phyloP scores from a whole-genome alignment of 139 green algal species.

The Zygnema cylindricum region DNA sequence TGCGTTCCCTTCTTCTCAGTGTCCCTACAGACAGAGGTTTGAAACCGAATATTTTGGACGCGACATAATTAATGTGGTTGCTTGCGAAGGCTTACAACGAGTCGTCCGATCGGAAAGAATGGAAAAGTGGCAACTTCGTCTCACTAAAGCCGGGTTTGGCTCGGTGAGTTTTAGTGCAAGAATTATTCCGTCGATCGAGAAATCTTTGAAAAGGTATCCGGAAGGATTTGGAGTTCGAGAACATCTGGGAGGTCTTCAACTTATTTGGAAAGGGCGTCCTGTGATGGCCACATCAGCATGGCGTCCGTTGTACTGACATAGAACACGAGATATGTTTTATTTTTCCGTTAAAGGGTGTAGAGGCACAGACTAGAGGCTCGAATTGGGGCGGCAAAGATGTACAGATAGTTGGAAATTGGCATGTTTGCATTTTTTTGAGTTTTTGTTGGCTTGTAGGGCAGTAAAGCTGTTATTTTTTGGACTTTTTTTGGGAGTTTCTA shows the following conservation, averaged over 20 bases:
- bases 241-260: not conserved
- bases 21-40: not conserved
- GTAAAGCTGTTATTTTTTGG: no score
- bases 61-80: conserved; percentile 27
- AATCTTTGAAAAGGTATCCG: not conserved
- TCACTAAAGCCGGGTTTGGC: not conserved
- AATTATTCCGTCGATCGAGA: not conserved
- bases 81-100: conserved; percentile 27
- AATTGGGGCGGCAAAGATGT: no score
- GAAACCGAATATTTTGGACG: not conserved
- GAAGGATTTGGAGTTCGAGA: not conserved
- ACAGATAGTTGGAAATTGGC: no score
- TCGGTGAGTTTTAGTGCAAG: not conserved
- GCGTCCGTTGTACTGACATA: conserved; percentile 19
- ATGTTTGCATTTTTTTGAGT: no score
- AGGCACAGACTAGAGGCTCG: no score
- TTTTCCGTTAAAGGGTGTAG: no score
- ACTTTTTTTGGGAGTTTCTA: no score
- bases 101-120: conserved; percentile 25
- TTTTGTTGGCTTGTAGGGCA: no score
- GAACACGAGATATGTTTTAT: no score
- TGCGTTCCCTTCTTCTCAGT: not conserved
- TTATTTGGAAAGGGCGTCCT: conserved; percentile 12
- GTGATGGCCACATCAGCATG: conserved; percentile 14
- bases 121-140: conserved; percentile 13